Evolutionary conservation across 2,329 filamentous ascomycete species (phyloP).

Genomic region (Diplodia corticola): DNA sequence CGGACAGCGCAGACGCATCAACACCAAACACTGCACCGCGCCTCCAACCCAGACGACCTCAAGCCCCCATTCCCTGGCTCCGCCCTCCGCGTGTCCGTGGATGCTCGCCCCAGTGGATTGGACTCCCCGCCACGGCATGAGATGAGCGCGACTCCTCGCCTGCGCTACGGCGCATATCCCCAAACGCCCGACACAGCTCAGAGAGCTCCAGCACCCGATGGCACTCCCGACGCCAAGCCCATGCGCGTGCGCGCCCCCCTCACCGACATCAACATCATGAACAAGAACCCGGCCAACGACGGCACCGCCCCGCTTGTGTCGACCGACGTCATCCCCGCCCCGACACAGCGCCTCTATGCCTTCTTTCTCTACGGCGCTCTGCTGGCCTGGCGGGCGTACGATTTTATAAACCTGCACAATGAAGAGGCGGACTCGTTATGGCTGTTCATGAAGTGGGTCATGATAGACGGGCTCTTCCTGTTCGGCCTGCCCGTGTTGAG

Average conservation of each 20-base stretch:
- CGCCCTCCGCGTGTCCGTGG: neutral
- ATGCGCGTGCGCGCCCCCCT: constrained; percentile 36
- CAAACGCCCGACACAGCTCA: constrained; percentile 62
- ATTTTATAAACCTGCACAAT: constrained; percentile 76
- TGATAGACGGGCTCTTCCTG: constrained; percentile 81
- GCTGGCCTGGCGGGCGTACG: constrained; percentile 81
- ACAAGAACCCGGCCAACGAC: constrained; percentile 28
- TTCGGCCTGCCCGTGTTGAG: constrained; percentile 83
- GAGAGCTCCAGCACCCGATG: constrained; percentile 22
- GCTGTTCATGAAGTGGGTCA: constrained; percentile 91
- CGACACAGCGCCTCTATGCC: constrained; percentile 86
- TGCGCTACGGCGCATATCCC: constrained; percentile 76
- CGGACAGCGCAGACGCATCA: constrained; percentile 28
- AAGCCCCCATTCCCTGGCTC: constrained; percentile 9
- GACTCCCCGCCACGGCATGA: constrained; percentile 49
- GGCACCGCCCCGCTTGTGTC: constrained; percentile 68
- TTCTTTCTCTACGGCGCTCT: constrained; percentile 75
- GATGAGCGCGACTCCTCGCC: constrained; percentile 81
- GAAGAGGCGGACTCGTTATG: constrained; percentile 85
- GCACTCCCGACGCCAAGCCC: constrained; percentile 27
- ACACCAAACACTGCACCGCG: constrained; percentile 23
- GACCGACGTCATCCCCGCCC: constrained; percentile 78
- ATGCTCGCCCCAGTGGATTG: constrained; percentile 13
- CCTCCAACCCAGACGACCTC: constrained; percentile 6
- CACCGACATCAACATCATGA: constrained; percentile 34